Conservation (phyloP, 805 yeast species). For the Candida endomychidarum region DNA sequence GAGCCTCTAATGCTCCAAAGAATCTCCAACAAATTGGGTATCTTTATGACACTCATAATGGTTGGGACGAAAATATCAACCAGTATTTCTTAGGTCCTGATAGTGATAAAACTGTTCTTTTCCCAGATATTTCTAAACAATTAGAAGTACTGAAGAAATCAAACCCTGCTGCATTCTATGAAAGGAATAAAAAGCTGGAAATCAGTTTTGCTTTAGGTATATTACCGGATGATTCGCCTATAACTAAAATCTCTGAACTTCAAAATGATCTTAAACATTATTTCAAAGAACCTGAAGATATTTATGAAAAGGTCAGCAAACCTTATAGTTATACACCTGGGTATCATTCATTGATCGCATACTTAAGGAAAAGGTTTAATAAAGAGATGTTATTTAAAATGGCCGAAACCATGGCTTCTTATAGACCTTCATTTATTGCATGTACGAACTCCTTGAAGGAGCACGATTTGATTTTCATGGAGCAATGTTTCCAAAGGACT, state of each 20-base stretch:
- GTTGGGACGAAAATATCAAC: conserved; percentile 58
- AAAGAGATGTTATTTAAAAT: conserved; percentile 70
- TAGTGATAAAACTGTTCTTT: conserved; percentile 41
- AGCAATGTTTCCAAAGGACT: conserved; percentile 93
- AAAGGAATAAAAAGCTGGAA: conserved; percentile 38
- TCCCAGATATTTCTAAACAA: conserved; percentile 59
- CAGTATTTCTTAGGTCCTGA: conserved; percentile 66
- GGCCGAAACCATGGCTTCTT: conserved; percentile 86
- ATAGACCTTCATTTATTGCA: conserved; percentile 90
- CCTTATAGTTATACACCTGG: conserved; percentile 93
- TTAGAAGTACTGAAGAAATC: conserved; percentile 37
- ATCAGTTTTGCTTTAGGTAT: conserved; percentile 52
- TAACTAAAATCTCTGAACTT: conserved; percentile 19
- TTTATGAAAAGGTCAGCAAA: conserved; percentile 67
- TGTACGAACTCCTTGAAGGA: conserved; percentile 85
- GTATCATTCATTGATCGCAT: conserved; percentile 75
- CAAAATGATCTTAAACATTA: conserved; percentile 18
- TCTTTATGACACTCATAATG: conserved; percentile 31
- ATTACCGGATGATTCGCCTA: conserved; percentile 32
- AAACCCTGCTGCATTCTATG: conserved; percentile 43
- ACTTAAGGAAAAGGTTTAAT: conserved; percentile 69
- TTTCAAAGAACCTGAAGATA: conserved; percentile 67
- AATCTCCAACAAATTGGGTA: conserved; percentile 5
- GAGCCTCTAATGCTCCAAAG: conserved; percentile 12
- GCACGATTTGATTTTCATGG: conserved; percentile 92